Percentiles rank a stretch among this genome's conserved stretches.
Conservation (phyloP, 139 green algal genomes). For the Coccomyxa sp. region DNA sequence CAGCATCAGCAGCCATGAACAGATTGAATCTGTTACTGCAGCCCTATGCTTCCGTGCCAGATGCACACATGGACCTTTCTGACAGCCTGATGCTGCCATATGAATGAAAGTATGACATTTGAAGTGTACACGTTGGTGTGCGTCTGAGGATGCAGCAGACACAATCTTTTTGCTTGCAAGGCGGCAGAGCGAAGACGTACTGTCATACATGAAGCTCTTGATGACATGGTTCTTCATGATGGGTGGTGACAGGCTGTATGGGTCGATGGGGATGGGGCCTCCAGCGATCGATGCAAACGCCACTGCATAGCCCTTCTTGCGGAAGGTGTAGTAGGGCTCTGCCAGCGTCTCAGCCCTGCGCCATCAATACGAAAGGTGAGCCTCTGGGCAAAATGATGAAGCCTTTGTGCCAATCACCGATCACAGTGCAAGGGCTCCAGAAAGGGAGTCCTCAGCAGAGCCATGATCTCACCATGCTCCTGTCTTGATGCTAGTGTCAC, state of each 20-base stretch:
- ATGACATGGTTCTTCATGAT: conserved; percentile 15
- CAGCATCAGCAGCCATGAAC: neutral
- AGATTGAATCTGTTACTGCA: neutral
- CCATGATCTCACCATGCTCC: no score
- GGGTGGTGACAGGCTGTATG: conserved; percentile 7
- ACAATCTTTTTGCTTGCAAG: neutral
- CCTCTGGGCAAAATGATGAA: no score
- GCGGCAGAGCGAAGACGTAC: neutral
- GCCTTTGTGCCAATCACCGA: no score
- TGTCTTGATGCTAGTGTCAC: no score
- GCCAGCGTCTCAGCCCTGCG: conserved; percentile 29
- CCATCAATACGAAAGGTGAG: no score
- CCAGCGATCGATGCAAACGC: conserved; percentile 24
- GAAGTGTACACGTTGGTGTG: no score
- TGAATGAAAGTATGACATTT: no score
- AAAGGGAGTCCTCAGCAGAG: no score
- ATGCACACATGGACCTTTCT: no score
- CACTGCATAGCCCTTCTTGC: conserved; percentile 24
- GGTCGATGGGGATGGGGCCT: conserved; percentile 21
- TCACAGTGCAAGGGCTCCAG: no score
- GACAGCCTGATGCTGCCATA: no score
- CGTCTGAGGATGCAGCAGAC: neutral
- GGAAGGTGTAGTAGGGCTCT: conserved; percentile 29
- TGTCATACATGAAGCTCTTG: conserved; percentile 25
- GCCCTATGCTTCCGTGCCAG: neutral